Base-by-base conservation (phyloP, 139 green algal species). In the Yamagishiella unicocca region DNA sequence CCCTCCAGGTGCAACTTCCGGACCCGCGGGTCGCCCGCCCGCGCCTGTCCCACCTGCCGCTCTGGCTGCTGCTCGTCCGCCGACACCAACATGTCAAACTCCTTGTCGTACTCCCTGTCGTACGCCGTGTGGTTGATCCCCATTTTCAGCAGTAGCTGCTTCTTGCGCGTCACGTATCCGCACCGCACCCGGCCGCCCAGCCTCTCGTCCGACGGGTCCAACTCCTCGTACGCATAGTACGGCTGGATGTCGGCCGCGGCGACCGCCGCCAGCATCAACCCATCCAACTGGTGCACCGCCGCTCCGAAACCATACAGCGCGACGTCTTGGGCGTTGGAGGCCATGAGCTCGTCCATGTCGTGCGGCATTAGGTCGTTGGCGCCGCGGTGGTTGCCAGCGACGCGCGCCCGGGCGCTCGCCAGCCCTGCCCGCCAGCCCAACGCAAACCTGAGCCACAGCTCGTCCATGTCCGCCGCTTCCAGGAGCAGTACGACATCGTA, bases 401-500 rank as follows among this genome's bases (percentile, higher is more conserved):
- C 66, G 45, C 82, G 82, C 40, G 67, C 67, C 9, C 25, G n/a
- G 27, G 67, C 82, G 19, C 17, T n/a, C 4, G 46, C 37, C 82
- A 87, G 82, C 33, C 67, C 67, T 22, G 71, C 67, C 8, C 82
- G 45, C 82, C 82, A 87, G 46, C 82, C 82, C 22, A 87, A 50
- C 29, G 67, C 82, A 35, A 68, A 37, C 45, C 64, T 75, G 2
- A 87, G 31, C 40, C 37, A 80, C 25, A 87, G 82, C 24, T 70
- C 82, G 46, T 87, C 67, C 31, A 71, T 43, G 42, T 87, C 82
- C 19, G 2, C 3, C 10, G 67, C 29, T 29, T 87, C 82, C 19
- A 87, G 37, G 7, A 87, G n/a, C 67, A 87, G 45, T 29, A 87
- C 46, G 0, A 87, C 82, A 31, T 87, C 82, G 67, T 81, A 87